Evolutionary conservation across 2,329 filamentous ascomycete species (phyloP).

Genomic region (Aspergillus glaucus): DNA sequence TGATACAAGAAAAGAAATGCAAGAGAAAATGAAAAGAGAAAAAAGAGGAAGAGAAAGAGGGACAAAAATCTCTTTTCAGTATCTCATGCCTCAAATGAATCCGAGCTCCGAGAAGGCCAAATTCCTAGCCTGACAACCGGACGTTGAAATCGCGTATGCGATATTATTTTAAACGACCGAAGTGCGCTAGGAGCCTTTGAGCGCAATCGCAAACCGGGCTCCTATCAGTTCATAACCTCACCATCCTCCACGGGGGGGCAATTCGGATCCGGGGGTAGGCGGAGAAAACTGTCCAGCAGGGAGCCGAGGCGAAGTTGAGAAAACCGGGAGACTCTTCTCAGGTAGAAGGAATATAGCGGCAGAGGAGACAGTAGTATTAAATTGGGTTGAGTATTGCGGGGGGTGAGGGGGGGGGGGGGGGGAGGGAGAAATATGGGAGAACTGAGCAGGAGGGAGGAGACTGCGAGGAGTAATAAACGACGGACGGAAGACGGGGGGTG

Average conservation of each 20-base stretch:
- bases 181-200: conserved; percentile 34
- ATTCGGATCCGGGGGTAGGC: neutral
- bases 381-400: conserved; percentile 2
- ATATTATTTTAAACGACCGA: conserved; percentile 17
- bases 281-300: no score
- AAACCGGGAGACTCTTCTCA: neutral
- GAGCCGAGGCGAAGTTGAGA: neutral
- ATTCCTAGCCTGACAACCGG: conserved; percentile 15
- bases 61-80: conserved; percentile 10
- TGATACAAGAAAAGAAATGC: conserved; percentile 7
- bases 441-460: neutral
- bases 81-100: conserved; percentile 24
- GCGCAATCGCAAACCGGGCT: conserved; percentile 35
- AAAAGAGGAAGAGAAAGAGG: neutral
- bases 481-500: no score
- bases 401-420: conserved; percentile 1
- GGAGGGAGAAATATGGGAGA: conserved; percentile 1
- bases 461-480: no score
- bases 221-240: conserved; percentile 35
- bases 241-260: conserved; percentile 23
- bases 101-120: conserved; percentile 9
- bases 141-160: conserved; percentile 12
- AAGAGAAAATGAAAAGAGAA: neutral
- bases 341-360: conserved; percentile 3
- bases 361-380: neutral